Conservation (phyloP, 208 protist genomes). For the Trichomonas tenax region DNA sequence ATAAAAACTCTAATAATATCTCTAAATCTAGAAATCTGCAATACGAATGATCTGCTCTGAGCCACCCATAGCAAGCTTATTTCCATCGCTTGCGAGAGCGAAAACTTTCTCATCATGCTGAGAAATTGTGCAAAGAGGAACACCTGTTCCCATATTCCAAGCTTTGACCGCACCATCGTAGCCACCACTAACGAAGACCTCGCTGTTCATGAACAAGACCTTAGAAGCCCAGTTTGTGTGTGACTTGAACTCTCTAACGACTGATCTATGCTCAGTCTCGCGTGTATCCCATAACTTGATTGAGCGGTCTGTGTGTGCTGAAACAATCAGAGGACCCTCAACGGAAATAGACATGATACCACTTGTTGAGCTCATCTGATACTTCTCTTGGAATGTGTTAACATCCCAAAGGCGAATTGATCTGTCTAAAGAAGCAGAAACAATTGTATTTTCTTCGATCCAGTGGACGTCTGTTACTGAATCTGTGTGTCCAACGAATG, state of each 20-base stretch:
- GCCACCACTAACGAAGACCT: background rate
- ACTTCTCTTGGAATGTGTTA: background rate
- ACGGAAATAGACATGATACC: background rate
- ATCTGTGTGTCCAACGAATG: background rate
- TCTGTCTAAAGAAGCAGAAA: background rate
- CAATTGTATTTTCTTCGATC: background rate
- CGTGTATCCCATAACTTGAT: background rate
- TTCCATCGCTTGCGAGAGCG: background rate
- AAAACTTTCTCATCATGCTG: slow-evolving; percentile 21
- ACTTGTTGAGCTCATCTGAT: background rate
- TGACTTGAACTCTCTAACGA: background rate
- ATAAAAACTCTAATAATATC: background rate
- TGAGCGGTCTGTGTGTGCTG: background rate
- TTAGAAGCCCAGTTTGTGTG: slow-evolving; percentile 1
- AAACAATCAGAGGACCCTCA: background rate
- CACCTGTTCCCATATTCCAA: slow-evolving; percentile 6
- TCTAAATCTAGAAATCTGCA: background rate
- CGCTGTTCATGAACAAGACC: background rate
- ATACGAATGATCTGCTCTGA: background rate
- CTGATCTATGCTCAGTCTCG: background rate
- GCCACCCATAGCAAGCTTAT: background rate
- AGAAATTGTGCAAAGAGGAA: background rate
- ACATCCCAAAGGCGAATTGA: background rate
- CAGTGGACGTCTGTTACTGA: background rate
- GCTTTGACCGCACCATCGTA: slow-evolving; percentile 1